Conservation (phyloP, 331 rosid genomes). For the Prunus yedoensis region DNA sequence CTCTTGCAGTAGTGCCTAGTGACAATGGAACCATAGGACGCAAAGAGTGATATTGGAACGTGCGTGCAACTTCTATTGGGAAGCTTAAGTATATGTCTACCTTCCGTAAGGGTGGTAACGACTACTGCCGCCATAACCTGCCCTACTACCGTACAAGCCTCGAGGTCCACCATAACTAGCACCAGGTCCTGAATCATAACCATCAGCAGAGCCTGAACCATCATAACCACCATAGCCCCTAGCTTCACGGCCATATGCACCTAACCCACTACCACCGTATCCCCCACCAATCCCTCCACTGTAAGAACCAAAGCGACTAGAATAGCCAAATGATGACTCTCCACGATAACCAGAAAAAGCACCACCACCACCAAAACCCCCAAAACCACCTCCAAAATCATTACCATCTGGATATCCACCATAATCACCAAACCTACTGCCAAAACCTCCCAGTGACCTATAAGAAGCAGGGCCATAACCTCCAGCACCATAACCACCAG, state of each 20-base stretch:
- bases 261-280: constrained; percentile 58
- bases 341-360: constrained; percentile 58
- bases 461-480: constrained; percentile 52
- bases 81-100: constrained; percentile 53
- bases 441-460: constrained; percentile 62
- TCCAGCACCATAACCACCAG: constrained; percentile 46
- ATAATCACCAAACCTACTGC: constrained; percentile 56
- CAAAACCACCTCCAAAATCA: constrained; percentile 53
- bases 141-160: constrained; percentile 53
- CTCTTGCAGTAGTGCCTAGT: constrained; percentile 46
- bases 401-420: constrained; percentile 54
- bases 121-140: constrained; percentile 61
- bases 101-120: constrained; percentile 72
- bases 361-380: constrained; percentile 52
- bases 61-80: constrained; percentile 51
- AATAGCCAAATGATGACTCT: constrained; percentile 55
- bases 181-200: constrained; percentile 46
- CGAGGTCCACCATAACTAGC: constrained; percentile 46
- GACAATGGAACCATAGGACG: background rate
- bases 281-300: constrained; percentile 61
- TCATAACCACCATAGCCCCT: constrained; percentile 57
- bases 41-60: constrained; percentile 24
- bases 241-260: constrained; percentile 55
- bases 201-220: constrained; percentile 47
- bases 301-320: constrained; percentile 60